phyloP scores from a whole-genome alignment of 2,329 filamentous ascomycete genomes.

The Ophiobolus disseminans region DNA sequence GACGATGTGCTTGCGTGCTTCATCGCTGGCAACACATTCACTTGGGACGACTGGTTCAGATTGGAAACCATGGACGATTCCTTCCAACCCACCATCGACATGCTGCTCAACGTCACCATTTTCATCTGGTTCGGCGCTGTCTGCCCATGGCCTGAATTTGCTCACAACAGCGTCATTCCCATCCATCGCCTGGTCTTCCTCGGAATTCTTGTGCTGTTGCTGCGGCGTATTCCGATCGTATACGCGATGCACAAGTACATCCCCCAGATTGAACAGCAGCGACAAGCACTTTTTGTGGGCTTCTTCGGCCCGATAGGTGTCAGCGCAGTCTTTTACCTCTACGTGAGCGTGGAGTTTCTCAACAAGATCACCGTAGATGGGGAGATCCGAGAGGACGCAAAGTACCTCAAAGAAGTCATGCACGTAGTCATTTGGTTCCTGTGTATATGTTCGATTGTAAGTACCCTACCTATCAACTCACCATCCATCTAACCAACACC shows the following conservation, averaged over 20 bases:
- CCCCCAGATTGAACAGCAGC: constrained; percentile 75
- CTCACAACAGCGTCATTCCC: constrained; percentile 71
- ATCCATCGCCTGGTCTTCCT: constrained; percentile 75
- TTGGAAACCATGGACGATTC: constrained; percentile 88
- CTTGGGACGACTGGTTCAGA: constrained; percentile 80
- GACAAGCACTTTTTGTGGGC: constrained; percentile 83
- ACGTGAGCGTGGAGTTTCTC: constrained; percentile 79
- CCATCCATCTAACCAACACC: neutral
- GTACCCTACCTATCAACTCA: constrained; percentile 38
- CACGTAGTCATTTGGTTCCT: constrained; percentile 85
- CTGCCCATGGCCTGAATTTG: constrained; percentile 79
- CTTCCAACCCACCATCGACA: constrained; percentile 92
- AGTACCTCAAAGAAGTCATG: constrained; percentile 69
- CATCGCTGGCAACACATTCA: constrained; percentile 88
- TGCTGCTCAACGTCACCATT: constrained; percentile 86
- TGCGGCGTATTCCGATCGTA: constrained; percentile 80
- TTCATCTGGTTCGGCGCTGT: constrained; percentile 81
- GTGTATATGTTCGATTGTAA: constrained; percentile 80
- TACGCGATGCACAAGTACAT: constrained; percentile 76
- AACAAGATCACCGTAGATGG: constrained; percentile 64
- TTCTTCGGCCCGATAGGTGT: constrained; percentile 95
- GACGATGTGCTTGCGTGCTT: constrained; percentile 94
- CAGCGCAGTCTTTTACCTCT: constrained; percentile 88
- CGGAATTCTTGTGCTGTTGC: constrained; percentile 76
- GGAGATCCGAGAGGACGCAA: constrained; percentile 69